phyloP scores from a whole-genome alignment of 179 eudicot species.

The Vitellaria paradoxa region DNA sequence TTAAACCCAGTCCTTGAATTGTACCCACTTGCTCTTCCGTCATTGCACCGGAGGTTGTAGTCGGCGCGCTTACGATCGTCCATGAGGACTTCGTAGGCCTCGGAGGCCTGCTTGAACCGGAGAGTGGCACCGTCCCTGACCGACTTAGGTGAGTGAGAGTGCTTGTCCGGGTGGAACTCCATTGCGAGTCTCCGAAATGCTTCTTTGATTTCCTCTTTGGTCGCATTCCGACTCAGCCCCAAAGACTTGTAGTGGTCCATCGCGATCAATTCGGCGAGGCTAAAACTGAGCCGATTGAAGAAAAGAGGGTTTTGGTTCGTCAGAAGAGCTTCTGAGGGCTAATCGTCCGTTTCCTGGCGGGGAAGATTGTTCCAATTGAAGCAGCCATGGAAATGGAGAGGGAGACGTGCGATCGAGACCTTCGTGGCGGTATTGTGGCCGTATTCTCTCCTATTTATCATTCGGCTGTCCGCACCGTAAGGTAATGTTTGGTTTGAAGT shows the following conservation, averaged over 20 bases:
- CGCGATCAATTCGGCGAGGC: not conserved
- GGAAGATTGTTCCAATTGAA: not conserved
- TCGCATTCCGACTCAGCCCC: slow-evolving; percentile 50
- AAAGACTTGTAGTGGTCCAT: slow-evolving; percentile 72
- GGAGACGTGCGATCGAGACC: too few species aligned
- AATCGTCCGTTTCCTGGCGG: not conserved
- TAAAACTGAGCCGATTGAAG: too few species aligned
- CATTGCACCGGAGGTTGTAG: slow-evolving; percentile 34
- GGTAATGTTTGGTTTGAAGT: too few species aligned
- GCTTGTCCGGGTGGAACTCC: slow-evolving; percentile 86
- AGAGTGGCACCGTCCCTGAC: slow-evolving; percentile 47
- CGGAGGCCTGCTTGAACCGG: slow-evolving; percentile 71
- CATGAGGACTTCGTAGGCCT: slow-evolving; percentile 75
- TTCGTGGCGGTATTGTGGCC: slow-evolving; percentile 1
- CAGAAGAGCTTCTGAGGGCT: not conserved
- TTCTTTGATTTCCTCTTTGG: slow-evolving; percentile 60
- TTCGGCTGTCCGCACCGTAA: too few species aligned
- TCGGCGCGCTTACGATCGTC: slow-evolving; percentile 81
- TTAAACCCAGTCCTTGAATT: not conserved
- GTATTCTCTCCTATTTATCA: not conserved
- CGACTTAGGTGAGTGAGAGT: slow-evolving; percentile 48
- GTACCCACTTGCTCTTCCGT: not conserved
- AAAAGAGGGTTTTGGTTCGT: not conserved
- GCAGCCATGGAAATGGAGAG: not conserved
- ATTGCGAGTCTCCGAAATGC: slow-evolving; percentile 69